These are phyloP conservation scores for Cryphonectria japonica DNA, from an alignment of 2,329 filamentous ascomycete genomes.

Conservation along the genomic window DNA sequence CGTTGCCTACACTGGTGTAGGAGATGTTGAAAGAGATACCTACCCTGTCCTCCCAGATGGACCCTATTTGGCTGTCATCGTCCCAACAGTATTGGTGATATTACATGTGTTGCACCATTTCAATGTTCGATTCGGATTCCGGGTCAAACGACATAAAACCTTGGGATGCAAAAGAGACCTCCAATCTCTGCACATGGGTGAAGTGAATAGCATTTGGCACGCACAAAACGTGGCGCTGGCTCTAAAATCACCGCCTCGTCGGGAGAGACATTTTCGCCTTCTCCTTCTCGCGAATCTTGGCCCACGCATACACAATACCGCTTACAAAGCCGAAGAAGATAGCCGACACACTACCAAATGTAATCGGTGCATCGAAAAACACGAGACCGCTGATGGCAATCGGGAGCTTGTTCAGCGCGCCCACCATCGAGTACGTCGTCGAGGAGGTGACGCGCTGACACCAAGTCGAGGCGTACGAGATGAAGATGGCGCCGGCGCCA, in stretches of 20 bases:
- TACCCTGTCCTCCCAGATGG: background rate
- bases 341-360: constrained; percentile 87
- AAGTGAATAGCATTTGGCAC: constrained; percentile 50
- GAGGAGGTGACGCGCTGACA: constrained; percentile 97
- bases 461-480: constrained; percentile 99
- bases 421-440: constrained; percentile 98
- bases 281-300: constrained; percentile 79
- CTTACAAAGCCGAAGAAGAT: constrained; percentile 91
- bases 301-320: constrained; percentile 86
- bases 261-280: constrained; percentile 68
- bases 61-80: background rate
- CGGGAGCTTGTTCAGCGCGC: constrained; percentile 95
- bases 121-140: background rate
- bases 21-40: background rate
- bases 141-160: constrained; percentile 75
- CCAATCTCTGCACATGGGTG: constrained; percentile 76
- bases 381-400: constrained; percentile 90
- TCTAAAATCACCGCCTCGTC: constrained; percentile 43
- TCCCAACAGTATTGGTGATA: background rate
- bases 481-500: constrained; percentile 90
- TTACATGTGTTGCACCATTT: background rate
- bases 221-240: background rate
- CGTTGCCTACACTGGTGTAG: background rate
- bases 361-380: constrained; percentile 95
- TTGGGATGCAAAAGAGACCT: constrained; percentile 64